Evolutionary conservation across 2,329 filamentous ascomycete species (phyloP), one percentile per base, ranked within the genome.

Genomic region (Hymenoscyphus salicellus): DNA sequence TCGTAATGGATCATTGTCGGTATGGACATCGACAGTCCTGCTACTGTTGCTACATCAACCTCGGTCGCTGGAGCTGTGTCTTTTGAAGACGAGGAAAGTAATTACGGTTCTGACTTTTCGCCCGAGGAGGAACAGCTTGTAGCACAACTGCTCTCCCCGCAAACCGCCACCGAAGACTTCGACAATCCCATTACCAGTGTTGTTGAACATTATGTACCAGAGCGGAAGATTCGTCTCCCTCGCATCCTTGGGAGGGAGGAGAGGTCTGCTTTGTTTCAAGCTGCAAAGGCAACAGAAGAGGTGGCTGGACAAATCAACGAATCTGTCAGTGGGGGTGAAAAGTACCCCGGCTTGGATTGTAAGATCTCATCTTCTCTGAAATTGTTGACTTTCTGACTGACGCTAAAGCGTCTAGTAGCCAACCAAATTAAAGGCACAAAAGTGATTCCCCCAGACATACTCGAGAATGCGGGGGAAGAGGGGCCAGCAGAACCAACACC

Each of bases 71-170:
- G 60, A 23, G 46, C 46, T 30, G 28, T 30, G 28, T 6, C 6
- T 52, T 23, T 52, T 52, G 36, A 60, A 28, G 66, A 73, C 57
- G 63, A 58, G 57, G 74, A 78, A 57, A 87, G 83, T 75, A 85
- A 88, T 69, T 89, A 89, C 81, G 87, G 85, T 66, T 86, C 84
- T 5, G 86, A 89, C 66, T 82, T 89, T 69, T 82, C 84, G 7
- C 75, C 80, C 2, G 83, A 85, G 68, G 84, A 87, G 76, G 82
- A 85, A 67, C 79, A 80, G 57, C 76, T 84, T 38, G 71, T 87
- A 62, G 79, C 80, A 70, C 77, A 80, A 46, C 73, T 88, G 33
- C 76, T 88, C 36, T 69, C 69, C 60, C 77, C 79, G 58, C 76
- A 76, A 80, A 69, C 76, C 28, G 58, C 70, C 64, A 65, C 70